Base-by-base conservation (phyloP, 2,329 filamentous ascomycete species). In the Fusarium sp. region DNA sequence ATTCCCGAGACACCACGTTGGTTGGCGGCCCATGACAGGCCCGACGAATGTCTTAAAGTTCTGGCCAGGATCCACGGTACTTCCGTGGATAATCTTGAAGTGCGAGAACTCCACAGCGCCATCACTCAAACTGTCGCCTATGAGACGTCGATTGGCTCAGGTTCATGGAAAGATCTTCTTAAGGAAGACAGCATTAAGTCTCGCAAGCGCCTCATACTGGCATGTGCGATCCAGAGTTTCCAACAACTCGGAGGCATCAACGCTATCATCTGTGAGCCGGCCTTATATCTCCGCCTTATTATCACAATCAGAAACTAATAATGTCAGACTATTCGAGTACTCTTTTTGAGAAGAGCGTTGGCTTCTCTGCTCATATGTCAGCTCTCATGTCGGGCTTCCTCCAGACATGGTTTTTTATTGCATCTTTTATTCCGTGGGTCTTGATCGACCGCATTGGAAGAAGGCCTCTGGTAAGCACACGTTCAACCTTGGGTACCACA, bases 341-440 rank as follows among this genome's bases (percentile, higher is more conserved):
- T 0, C 69, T 86, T 1, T 83, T 86, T 52, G 76, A 83, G 51
- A 71, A 79, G 19, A 82, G 80, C 19, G 76, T 86, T 4, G 77
- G 78, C 1, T 79, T 82, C 49, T 71, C 71, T 19, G 69, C 77
- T 2, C 77, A 81, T 42, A 79, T 84, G 71, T 81, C 84, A 5
- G 75, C 83, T 5, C 76, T 86, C 32, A 83, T 87, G 73, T 82
- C 82, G n/a, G 83, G 84, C 32, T 81, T 85, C 63, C 75, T 85
- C 14, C 81, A 85, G 71, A 84, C 83, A 0, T 82, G 78, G 77
- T 80, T 78, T 56, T 80, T 81, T 54, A 26, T 77, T 12, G 77
- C 77, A 3, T 79, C 76, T 9, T 78, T 76, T 26, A 81, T 83
- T 42, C 83, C 67, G 14, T 69, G 67, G 67, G 44, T 61, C 2